These are phyloP conservation scores for Yarrowia sp. DNA, from an alignment of 805 yeast genomes.

Conservation along the genomic window DNA sequence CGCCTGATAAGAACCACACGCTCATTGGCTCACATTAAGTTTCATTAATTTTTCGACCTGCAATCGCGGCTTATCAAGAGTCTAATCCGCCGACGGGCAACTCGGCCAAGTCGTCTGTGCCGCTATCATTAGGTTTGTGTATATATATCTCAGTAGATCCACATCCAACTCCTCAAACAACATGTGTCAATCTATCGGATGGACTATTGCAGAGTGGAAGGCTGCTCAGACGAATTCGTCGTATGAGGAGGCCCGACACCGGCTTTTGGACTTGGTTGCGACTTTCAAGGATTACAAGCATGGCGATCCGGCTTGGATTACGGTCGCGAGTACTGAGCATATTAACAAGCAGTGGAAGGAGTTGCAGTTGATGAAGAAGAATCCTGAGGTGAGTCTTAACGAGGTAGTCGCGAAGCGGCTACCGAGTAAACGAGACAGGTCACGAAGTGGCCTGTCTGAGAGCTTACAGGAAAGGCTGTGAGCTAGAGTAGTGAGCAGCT, in stretches of 20 bases:
- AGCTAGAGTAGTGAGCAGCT: too few species aligned
- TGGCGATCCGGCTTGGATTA: conserved; percentile 89
- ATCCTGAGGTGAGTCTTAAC: not conserved
- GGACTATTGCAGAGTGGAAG: conserved; percentile 82
- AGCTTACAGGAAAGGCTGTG: too few species aligned
- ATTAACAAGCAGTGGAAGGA: conserved; percentile 38
- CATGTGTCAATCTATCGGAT: conserved; percentile 48
- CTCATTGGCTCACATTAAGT: not conserved
- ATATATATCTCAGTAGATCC: not conserved
- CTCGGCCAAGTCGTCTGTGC: not conserved
- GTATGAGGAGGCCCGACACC: conserved; percentile 56
- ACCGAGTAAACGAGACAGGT: too few species aligned
- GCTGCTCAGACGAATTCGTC: conserved; percentile 61
- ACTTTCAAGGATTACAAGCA: conserved; percentile 35
- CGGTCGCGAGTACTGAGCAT: conserved; percentile 62
- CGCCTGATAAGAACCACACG: not conserved
- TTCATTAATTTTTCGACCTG: conserved; percentile 4
- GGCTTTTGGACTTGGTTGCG: conserved; percentile 44
- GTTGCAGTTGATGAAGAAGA: conserved; percentile 20
- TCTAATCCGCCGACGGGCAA: conserved; percentile 10
- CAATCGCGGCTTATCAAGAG: conserved; percentile 16
- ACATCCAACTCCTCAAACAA: conserved; percentile 31
- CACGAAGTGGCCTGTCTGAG: too few species aligned
- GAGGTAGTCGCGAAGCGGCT: not conserved
- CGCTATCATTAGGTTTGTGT: not conserved